These are phyloP conservation scores for Apiospora saccharicola DNA, from an alignment of 2,329 filamentous ascomycete genomes.

Conservation along the genomic window DNA sequence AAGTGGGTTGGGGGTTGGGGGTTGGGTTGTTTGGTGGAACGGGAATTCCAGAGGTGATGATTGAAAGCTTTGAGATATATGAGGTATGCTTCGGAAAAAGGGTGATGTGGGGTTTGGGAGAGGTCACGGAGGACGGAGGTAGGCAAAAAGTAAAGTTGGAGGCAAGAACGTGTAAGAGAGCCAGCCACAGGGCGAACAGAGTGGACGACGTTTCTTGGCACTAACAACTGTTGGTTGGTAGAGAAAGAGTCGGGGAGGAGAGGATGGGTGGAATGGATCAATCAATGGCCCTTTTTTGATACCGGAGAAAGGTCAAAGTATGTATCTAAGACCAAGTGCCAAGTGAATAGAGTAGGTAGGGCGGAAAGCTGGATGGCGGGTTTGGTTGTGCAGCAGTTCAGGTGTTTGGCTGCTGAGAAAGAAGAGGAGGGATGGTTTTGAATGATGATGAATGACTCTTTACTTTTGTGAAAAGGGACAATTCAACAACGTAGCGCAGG, in stretches of 20 bases:
- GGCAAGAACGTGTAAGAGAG: slow-evolving; percentile 17
- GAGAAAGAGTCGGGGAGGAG: neutral
- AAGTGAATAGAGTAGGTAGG: neutral
- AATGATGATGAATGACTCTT: neutral
- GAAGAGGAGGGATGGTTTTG: neutral
- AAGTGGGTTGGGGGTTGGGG: slow-evolving; percentile 15
- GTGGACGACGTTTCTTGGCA: slow-evolving; percentile 14
- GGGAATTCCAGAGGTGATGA: slow-evolving; percentile 9
- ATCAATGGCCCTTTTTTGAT: slow-evolving; percentile 20
- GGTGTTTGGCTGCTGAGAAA: slow-evolving; percentile 5
- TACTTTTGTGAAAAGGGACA: neutral
- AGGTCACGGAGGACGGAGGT: neutral
- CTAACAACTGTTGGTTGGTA: neutral
- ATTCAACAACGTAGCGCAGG: neutral
- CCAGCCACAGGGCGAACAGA: slow-evolving; percentile 17
- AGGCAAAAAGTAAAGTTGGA: slow-evolving; percentile 9
- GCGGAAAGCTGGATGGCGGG: neutral
- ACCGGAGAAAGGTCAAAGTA: slow-evolving; percentile 10
- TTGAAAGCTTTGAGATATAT: neutral
- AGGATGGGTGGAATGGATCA: slow-evolving; percentile 14
- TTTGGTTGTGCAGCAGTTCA: neutral
- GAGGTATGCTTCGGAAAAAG: neutral
- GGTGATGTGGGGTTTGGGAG: slow-evolving; percentile 5
- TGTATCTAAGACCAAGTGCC: slow-evolving; percentile 15
- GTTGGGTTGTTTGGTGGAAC: slow-evolving; percentile 18